A percentile compares a stretch with the other conserved stretches of the same genome.
These are phyloP conservation scores for Neofusicoccum kwambonambiense DNA, from an alignment of 2,329 filamentous ascomycete genomes.

Conservation along the genomic window DNA sequence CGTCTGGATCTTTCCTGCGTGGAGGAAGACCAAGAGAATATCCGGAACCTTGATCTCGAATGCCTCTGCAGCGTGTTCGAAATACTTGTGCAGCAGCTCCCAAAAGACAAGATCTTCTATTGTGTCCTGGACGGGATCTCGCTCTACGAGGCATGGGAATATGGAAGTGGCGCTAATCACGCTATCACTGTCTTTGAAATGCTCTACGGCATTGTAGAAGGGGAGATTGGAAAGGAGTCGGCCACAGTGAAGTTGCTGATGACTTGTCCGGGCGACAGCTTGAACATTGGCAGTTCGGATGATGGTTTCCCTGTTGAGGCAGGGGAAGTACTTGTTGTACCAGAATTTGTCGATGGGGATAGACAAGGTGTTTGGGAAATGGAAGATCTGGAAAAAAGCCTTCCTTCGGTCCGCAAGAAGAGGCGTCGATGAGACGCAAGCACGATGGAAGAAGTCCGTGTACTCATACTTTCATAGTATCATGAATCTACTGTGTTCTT, in stretches of 20 bases:
- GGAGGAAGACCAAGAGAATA: background rate
- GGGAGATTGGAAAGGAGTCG: background rate
- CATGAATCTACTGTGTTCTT: too few species aligned
- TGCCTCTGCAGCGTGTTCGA: background rate
- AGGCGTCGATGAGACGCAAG: too few species aligned
- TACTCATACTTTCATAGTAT: too few species aligned
- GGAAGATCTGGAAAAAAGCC: background rate
- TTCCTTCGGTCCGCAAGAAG: background rate
- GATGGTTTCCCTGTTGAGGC: background rate
- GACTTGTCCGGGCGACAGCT: background rate
- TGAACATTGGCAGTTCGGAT: background rate
- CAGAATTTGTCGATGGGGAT: background rate
- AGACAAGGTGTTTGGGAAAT: background rate
- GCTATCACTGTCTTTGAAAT: background rate
- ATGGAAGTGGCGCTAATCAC: background rate
- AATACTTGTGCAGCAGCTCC: constrained; percentile 14
- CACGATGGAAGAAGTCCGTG: too few species aligned
- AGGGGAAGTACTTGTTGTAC: background rate
- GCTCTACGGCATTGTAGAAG: background rate
- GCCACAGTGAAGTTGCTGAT: background rate
- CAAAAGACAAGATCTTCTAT: constrained; percentile 14
- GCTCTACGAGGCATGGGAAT: constrained; percentile 13
- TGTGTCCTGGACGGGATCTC: constrained; percentile 22
- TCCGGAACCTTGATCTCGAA: background rate
- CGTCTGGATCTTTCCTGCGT: background rate